These are phyloP conservation scores for Botrytis byssoidea DNA, from an alignment of 2,329 filamentous ascomycete species.

Conservation along the genomic window DNA sequence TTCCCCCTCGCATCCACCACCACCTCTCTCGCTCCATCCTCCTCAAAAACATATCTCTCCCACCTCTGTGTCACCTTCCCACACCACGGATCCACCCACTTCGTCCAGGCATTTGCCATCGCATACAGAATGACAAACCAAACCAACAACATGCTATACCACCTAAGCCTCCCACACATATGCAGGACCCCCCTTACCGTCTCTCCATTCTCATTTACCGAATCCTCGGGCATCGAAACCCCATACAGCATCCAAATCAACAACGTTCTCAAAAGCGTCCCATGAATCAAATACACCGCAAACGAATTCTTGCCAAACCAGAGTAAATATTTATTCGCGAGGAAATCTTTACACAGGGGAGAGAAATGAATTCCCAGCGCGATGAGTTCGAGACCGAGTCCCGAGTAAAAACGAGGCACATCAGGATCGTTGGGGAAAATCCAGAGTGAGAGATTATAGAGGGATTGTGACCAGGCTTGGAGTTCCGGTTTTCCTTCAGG, in stretches of 20 bases:
- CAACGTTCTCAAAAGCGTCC: constrained; percentile 57
- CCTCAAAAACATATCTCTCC: constrained; percentile 35
- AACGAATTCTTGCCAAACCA: constrained; percentile 65
- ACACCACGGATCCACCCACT: constrained; percentile 53
- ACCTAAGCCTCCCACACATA: constrained; percentile 42
- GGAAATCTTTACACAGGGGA: constrained; percentile 48
- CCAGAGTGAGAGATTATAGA: constrained; percentile 44
- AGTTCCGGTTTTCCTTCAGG: constrained; percentile 56
- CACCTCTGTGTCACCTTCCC: constrained; percentile 45
- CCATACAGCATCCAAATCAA: constrained; percentile 61
- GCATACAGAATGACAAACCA: constrained; percentile 50
- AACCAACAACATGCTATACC: constrained; percentile 44
- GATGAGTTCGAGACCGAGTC: constrained; percentile 49
- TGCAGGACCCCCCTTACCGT: constrained; percentile 39
- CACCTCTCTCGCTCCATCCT: constrained; percentile 20
- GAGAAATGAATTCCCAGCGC: constrained; percentile 54
- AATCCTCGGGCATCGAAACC: constrained; percentile 39
- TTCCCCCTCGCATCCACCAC: not conserved
- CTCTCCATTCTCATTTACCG: constrained; percentile 39
- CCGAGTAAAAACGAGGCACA: constrained; percentile 50
- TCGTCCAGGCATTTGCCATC: constrained; percentile 51
- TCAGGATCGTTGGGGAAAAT: constrained; percentile 50
- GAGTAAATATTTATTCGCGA: constrained; percentile 55
- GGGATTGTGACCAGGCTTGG: constrained; percentile 52
- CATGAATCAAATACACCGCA: constrained; percentile 63